phyloP scores from a whole-genome alignment of 164 flowering plant species.

The Vitis rotundifolia region DNA sequence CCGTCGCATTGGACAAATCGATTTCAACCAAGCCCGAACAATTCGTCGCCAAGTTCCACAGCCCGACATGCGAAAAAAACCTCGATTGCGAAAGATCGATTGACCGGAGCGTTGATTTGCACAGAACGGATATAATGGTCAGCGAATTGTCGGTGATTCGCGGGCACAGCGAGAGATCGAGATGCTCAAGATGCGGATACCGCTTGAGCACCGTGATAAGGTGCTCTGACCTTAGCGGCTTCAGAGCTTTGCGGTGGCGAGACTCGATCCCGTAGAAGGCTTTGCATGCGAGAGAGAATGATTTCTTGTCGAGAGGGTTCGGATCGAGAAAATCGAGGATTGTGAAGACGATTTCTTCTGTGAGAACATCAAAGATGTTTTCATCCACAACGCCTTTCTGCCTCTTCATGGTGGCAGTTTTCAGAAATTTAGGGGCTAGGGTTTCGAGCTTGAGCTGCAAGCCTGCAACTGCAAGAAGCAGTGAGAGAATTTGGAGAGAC shows the following conservation, averaged over 20 bases:
- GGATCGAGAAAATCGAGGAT: constrained; percentile 47
- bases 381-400: constrained; percentile 10
- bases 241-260: constrained; percentile 44
- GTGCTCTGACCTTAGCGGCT: constrained; percentile 49
- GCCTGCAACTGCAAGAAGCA: neutral
- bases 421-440: neutral
- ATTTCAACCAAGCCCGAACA: constrained; percentile 63
- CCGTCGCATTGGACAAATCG: constrained; percentile 69
- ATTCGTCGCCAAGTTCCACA: constrained; percentile 41
- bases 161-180: constrained; percentile 77
- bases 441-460: neutral
- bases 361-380: constrained; percentile 51
- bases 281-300: constrained; percentile 51
- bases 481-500: neutral
- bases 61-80: constrained; percentile 54
- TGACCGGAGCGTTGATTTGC: constrained; percentile 34
- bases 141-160: constrained; percentile 56
- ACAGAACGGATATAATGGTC: constrained; percentile 28
- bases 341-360: constrained; percentile 56
- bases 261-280: constrained; percentile 49
- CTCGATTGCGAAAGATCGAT: constrained; percentile 65
- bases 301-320: constrained; percentile 43
- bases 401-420: constrained; percentile 30
- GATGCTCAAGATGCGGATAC: constrained; percentile 39
- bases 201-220: constrained; percentile 45